A percentile compares a stretch with the other conserved stretches of the same genome.
Conservation (phyloP, 2,329 filamentous ascomycete species). For the Biscogniauxia marginata region DNA sequence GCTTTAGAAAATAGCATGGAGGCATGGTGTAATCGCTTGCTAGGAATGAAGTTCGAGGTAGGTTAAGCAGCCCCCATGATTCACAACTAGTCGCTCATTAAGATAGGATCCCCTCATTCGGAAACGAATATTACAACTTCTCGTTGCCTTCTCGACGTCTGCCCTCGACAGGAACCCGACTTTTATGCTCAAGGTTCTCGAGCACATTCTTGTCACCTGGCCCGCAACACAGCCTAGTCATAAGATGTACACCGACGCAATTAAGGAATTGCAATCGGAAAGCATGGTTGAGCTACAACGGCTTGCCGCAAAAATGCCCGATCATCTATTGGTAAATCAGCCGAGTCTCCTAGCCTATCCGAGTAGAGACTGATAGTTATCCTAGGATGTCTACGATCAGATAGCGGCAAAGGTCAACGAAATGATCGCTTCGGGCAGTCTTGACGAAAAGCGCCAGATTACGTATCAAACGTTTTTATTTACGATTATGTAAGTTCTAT, state of each 20-base stretch:
- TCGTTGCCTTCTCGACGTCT: conserved; percentile 81
- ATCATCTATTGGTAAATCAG: conserved; percentile 71
- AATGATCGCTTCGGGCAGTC: conserved; percentile 67
- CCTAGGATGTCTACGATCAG: conserved; percentile 77
- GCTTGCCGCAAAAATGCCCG: conserved; percentile 84
- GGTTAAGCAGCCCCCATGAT: conserved; percentile 3
- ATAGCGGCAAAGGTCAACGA: conserved; percentile 81
- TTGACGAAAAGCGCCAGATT: conserved; percentile 81
- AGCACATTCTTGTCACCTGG: conserved; percentile 85
- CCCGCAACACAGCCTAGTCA: conserved; percentile 70
- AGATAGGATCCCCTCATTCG: conserved; percentile 73
- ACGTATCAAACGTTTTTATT: conserved; percentile 90
- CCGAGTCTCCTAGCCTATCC: not conserved
- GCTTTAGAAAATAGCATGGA: conserved; percentile 64
- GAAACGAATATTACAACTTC: conserved; percentile 76
- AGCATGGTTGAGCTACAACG: conserved; percentile 86
- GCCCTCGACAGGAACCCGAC: conserved; percentile 73
- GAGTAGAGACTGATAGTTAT: conserved; percentile 19
- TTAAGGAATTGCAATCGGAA: conserved; percentile 83
- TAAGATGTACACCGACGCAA: conserved; percentile 77
- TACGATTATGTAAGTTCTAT: conserved; percentile 70
- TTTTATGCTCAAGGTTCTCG: conserved; percentile 86
- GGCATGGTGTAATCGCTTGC: conserved; percentile 69
- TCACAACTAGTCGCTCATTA: conserved; percentile 15
- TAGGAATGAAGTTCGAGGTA: conserved; percentile 68